Evolutionary conservation across 2,329 filamentous ascomycete species (phyloP), one percentile per base, ranked within the genome.

Genomic region (Metarhizium album): DNA sequence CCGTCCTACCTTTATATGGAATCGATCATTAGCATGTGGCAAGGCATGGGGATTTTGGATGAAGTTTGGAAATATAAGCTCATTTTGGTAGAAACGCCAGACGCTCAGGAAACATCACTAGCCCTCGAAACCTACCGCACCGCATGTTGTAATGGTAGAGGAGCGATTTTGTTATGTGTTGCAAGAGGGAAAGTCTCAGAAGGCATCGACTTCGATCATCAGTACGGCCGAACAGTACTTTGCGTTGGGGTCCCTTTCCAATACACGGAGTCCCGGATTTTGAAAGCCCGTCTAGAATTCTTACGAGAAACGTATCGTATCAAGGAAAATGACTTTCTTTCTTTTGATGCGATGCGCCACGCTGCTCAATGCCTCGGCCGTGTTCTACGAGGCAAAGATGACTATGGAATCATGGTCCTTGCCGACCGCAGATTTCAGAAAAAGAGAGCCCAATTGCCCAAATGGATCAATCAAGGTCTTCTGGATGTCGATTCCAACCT

Each of bases 1-100:
- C 94, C 93, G 0, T 95, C 90, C 0, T 98, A 98, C 61, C 78
- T 98, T 1, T 98, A 98, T 71, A 97, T 98, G 93, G 93, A 98
- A 65, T 93, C 86, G 48, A 97, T 97, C 65, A 96, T 98, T 65
- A 91, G 86, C 65, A 95, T 95, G 83, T 98, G 93, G 93, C 93
- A 98, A 67, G 90, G 89, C 50, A 97, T 97, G 90, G 90, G 90
- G 24, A 95, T 97, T 55, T 74, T 98, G 35, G 93, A 98, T 68
- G 87, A 93, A 64, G 90, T 98, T 31, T 98, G 93, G 93, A 96
- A 95, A 68, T 96, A 95, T 74, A 98, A 98, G 67, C 79, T 98
- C 57, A 96, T 98, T 58, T 78, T 98, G 7, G 93, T 98, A 53
- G 93, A 98, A 73, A 98, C 94, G 0, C 93, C 93, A 0, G 93